A percentile compares a stretch with the other conserved stretches of the same genome.
Evolutionary conservation across 257 asterid species (phyloP).

Genomic region (Solanum microdontum): DNA sequence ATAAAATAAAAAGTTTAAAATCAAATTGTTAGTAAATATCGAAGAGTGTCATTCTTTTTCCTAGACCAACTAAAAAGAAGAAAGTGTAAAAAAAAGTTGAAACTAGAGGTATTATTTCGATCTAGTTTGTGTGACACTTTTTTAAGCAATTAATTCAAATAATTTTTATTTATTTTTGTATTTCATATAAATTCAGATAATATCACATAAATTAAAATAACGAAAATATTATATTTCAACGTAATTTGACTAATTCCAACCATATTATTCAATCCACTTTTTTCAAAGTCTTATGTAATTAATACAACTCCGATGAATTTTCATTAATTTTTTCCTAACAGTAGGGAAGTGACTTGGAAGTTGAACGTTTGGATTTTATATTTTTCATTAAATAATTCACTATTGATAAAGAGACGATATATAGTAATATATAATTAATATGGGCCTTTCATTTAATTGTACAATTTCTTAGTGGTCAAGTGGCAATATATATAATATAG

Average conservation of each 20-base stretch:
- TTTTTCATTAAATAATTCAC: background rate
- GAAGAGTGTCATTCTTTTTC: background rate
- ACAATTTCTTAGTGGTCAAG: background rate
- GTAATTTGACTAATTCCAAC: background rate
- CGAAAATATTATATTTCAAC: background rate
- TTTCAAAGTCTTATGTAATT: background rate
- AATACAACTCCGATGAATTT: background rate
- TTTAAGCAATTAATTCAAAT: background rate
- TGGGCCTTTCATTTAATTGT: background rate
- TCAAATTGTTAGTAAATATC: too few species aligned
- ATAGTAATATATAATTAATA: background rate
- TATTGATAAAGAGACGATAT: background rate
- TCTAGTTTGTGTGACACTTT: background rate
- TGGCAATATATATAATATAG: background rate
- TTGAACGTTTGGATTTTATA: background rate
- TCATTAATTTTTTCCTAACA: background rate
- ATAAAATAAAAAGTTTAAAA: too few species aligned
- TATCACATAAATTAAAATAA: background rate
- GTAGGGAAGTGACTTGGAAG: background rate
- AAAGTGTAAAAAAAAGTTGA: too few species aligned
- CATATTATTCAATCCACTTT: background rate
- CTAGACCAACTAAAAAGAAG: too few species aligned
- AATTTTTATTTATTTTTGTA: background rate
- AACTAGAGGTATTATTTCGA: background rate
- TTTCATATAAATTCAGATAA: background rate